These are phyloP conservation scores for Scleroderma citrinum DNA, from an alignment of 768 basidiomycete species.

Conservation along the genomic window DNA sequence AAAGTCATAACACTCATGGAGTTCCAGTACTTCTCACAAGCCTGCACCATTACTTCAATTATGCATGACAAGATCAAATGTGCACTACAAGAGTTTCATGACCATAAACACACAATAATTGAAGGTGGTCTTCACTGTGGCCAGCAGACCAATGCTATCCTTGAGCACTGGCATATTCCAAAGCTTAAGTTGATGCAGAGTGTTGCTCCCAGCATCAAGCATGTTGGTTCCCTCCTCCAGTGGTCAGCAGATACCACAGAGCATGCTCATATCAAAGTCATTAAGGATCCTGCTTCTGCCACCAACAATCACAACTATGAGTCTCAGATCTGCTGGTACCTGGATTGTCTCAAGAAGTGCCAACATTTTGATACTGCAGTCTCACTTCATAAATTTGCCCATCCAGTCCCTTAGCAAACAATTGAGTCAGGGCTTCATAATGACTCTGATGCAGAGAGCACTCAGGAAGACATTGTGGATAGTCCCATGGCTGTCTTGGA, in stretches of 20 bases:
- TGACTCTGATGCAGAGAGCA: conserved; percentile 6
- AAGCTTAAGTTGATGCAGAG: conserved; percentile 38
- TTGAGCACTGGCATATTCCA: conserved; percentile 35
- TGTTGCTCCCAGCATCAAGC: conserved; percentile 23
- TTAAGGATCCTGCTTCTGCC: conserved; percentile 27
- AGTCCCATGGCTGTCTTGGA: background rate
- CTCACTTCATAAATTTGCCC: background rate
- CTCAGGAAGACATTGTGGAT: background rate
- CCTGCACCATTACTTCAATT: conserved; percentile 19
- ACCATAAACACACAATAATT: conserved; percentile 31
- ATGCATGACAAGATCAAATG: conserved; percentile 11
- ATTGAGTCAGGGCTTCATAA: background rate
- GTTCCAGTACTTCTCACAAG: conserved; percentile 33
- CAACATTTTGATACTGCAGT: conserved; percentile 18
- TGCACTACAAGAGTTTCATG: conserved; percentile 28
- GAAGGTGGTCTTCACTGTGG: conserved; percentile 24
- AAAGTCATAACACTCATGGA: too few relatives aligned
- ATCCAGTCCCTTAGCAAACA: conserved; percentile 13
- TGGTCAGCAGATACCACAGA: conserved; percentile 16
- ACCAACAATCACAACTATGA: conserved; percentile 20
- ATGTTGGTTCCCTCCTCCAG: conserved; percentile 21
- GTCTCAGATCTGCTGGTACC: conserved; percentile 28
- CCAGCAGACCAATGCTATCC: conserved; percentile 10
- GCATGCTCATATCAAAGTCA: conserved; percentile 27
- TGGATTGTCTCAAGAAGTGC: conserved; percentile 29